A percentile compares a stretch with the other conserved stretches of the same genome.
Evolutionary conservation across 305 asterid species (phyloP).

Genomic region (Solanum aculeatissimum): DNA sequence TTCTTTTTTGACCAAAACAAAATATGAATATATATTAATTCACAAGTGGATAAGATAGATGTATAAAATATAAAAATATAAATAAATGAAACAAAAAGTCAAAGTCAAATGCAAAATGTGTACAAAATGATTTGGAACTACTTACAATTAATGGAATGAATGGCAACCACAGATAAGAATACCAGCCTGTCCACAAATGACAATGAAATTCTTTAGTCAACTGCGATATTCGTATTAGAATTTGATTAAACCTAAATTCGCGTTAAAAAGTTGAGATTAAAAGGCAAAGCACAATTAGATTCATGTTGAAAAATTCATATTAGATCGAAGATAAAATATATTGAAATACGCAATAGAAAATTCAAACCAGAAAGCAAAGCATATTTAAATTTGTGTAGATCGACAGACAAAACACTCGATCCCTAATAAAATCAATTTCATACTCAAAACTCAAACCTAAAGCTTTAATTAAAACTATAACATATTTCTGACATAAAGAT

Average conservation of each 20-base stretch:
- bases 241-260: rapidly evolving
- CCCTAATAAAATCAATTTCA: not conserved
- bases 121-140: not conserved
- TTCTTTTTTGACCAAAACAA: not conserved
- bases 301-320: too few relatives aligned
- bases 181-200: conserved; percentile 52
- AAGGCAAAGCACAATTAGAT: not conserved
- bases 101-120: not conserved
- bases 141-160: conserved; percentile 82
- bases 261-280: rapidly evolving
- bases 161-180: conserved; percentile 80
- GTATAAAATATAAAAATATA: not conserved
- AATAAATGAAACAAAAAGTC: not conserved
- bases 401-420: not conserved
- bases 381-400: not conserved
- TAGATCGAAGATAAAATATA: too few relatives aligned
- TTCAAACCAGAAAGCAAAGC: too few relatives aligned
- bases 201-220: not conserved
- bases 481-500: not conserved
- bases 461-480: not conserved
- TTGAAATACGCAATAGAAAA: too few relatives aligned
- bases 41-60: not conserved
- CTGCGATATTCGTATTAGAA: not conserved
- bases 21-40: not conserved
- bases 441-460: not conserved